A percentile compares a stretch with the other conserved stretches of the same genome.
phyloP scores from a whole-genome alignment of 495 filamentous ascomycete species.

The Thozetella sp. region DNA sequence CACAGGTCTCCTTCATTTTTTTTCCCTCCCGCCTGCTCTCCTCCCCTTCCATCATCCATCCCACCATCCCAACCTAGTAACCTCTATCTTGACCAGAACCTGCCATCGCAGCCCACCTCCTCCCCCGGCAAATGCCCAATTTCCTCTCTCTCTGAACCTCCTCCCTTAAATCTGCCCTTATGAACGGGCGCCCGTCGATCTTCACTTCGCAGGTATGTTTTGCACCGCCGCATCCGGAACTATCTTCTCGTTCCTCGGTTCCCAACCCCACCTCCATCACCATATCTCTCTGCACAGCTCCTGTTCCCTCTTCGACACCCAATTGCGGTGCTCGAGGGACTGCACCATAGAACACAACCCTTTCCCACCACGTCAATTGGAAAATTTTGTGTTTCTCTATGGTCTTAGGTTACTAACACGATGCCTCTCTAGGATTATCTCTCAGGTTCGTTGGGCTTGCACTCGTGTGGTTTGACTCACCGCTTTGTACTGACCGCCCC shows the following conservation, averaged over 20 bases:
- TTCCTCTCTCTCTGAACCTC: constrained; percentile 9
- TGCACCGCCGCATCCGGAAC: constrained; percentile 1
- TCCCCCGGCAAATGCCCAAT: constrained; percentile 11
- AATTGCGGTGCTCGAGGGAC: not conserved
- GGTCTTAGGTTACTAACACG: constrained; percentile 42
- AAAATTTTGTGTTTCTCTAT: no score
- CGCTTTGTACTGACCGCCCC: constrained; percentile 38
- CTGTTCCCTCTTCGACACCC: not conserved
- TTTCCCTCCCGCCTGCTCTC: constrained; percentile 16
- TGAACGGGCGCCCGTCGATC: constrained; percentile 90
- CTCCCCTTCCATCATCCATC: constrained; percentile 9
- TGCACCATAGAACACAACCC: constrained; percentile 1
- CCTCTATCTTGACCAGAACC: not conserved
- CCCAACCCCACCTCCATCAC: constrained; percentile 8
- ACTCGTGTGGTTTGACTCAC: constrained; percentile 37
- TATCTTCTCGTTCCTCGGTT: constrained; percentile 6
- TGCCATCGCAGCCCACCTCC: not conserved
- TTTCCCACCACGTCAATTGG: constrained; percentile 3
- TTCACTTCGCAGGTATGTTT: constrained; percentile 93
- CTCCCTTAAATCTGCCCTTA: constrained; percentile 63
- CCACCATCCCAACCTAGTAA: not conserved
- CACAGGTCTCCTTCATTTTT: constrained; percentile 4
- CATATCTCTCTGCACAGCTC: constrained; percentile 3
- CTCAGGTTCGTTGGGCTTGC: constrained; percentile 65
- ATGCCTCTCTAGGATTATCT: constrained; percentile 77